These are phyloP conservation scores for Vitis hybrid DNA, from an alignment of 177 flowering plant genomes.

Conservation along the genomic window DNA sequence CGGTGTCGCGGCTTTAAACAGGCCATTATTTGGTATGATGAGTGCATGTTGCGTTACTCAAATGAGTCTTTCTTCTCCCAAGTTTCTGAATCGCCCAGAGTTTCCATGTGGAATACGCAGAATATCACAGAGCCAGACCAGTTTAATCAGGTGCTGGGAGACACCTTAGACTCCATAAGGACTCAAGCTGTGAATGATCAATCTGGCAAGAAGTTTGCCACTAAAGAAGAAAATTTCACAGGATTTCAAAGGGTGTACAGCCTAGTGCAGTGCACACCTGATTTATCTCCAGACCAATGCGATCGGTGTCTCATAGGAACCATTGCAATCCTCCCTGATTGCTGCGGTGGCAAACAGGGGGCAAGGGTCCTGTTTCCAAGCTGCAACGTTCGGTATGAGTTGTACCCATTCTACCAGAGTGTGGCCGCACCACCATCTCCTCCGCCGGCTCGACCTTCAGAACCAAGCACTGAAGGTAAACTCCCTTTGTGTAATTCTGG, in stretches of 20 bases:
- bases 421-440: too few relatives aligned
- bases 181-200: not conserved
- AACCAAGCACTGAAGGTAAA: too few relatives aligned
- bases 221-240: too few relatives aligned
- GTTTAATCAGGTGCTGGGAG: not conserved
- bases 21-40: not conserved
- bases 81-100: not conserved
- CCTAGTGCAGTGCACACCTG: slow-evolving; percentile 15
- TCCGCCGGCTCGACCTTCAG: too few relatives aligned
- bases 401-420: too few relatives aligned
- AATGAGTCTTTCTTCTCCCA: not conserved
- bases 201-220: too few relatives aligned
- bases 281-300: not conserved
- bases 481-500: too few relatives aligned
- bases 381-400: too few relatives aligned
- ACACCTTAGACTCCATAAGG: not conserved
- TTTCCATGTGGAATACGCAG: not conserved
- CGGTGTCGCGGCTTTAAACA: not conserved
- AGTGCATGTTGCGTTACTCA: too few relatives aligned
- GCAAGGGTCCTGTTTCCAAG: too few relatives aligned
- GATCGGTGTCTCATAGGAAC: not conserved
- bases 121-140: not conserved
- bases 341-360: not conserved
- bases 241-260: too few relatives aligned
- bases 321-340: not conserved